Conservation (phyloP, 805 yeast species). For the Phaffomyces antillensis region DNA sequence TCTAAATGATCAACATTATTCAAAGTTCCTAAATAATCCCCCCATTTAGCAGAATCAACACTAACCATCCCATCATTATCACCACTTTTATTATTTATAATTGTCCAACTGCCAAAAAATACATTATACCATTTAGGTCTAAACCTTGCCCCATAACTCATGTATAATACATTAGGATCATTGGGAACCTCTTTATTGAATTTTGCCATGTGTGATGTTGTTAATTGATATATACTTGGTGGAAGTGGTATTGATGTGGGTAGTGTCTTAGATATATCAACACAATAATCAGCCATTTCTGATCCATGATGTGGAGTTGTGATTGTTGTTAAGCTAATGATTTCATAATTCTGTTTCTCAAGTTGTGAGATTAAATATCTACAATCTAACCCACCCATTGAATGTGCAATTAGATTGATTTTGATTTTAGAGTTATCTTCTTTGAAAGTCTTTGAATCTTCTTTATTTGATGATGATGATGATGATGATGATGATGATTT, state of each 20-base stretch:
- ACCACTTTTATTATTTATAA: constrained; percentile 42
- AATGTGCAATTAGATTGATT: constrained; percentile 76
- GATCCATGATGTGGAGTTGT: constrained; percentile 89
- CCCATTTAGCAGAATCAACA: constrained; percentile 76
- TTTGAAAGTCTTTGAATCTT: neutral
- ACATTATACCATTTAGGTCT: constrained; percentile 55
- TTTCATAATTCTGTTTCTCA: constrained; percentile 38
- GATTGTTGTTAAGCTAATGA: constrained; percentile 73
- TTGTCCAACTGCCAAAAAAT: constrained; percentile 57
- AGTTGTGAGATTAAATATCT: constrained; percentile 63
- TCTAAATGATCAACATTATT: constrained; percentile 80
- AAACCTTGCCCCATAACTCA: constrained; percentile 77
- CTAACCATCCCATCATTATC: constrained; percentile 86
- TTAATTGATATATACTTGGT: constrained; percentile 53
- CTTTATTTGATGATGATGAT: constrained; percentile 3
- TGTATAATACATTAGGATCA: constrained; percentile 60
- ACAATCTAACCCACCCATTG: constrained; percentile 92
- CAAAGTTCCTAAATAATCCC: constrained; percentile 71
- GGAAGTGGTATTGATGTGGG: constrained; percentile 24
- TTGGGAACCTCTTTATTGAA: constrained; percentile 50
- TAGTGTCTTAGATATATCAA: constrained; percentile 26
- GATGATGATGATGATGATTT: constrained; percentile 6
- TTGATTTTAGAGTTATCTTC: constrained; percentile 32
- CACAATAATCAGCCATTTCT: constrained; percentile 67
- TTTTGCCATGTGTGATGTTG: constrained; percentile 42